Evolutionary conservation across 352 stramenopile genomes (phyloP).

Genomic region (Phytophthora litchii): DNA sequence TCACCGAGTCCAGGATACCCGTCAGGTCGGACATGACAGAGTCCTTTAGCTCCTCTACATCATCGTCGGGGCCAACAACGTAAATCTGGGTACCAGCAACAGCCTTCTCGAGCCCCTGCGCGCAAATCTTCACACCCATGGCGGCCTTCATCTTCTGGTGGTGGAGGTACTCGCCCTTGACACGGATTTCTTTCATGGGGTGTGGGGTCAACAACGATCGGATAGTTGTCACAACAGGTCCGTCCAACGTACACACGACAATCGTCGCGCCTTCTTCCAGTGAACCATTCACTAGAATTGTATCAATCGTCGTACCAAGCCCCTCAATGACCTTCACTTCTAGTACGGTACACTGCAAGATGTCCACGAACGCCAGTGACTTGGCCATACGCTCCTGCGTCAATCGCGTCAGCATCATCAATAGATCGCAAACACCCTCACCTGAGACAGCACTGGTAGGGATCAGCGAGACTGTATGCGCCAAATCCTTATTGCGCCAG

Average conservation of each 20-base stretch:
- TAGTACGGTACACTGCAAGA: slow-evolving; percentile 97
- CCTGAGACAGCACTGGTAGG: slow-evolving; percentile 98
- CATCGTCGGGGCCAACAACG: slow-evolving; percentile 96
- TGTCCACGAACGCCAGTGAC: slow-evolving; percentile 88
- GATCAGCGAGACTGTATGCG: slow-evolving; percentile 96
- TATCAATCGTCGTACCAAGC: slow-evolving; percentile 98
- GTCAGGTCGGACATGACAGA: slow-evolving; percentile 96
- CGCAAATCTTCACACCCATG: slow-evolving; percentile 99
- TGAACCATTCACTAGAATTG: slow-evolving; percentile 97
- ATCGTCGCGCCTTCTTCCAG: slow-evolving; percentile 96
- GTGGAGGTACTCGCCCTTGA: slow-evolving; percentile 95
- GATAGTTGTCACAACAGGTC: slow-evolving; percentile 97
- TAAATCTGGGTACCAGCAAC: slow-evolving; percentile 98
- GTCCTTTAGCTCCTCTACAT: slow-evolving; percentile 98
- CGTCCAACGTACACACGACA: slow-evolving; percentile 98
- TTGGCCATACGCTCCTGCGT: slow-evolving; percentile 95
- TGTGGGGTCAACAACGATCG: slow-evolving; percentile 98
- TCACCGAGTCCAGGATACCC: slow-evolving; percentile 95
- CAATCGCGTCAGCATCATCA: slow-evolving; percentile 97
- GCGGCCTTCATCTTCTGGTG: slow-evolving; percentile 97
- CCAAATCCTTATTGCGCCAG: slow-evolving; percentile 98
- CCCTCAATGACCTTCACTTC: slow-evolving; percentile 99
- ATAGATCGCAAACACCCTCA: slow-evolving; percentile 97
- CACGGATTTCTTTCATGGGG: slow-evolving; percentile 97
- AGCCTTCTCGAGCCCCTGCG: slow-evolving; percentile 96